Evolutionary conservation across 2,329 filamentous ascomycete species (phyloP).

Genomic region (Cadophora gregata): DNA sequence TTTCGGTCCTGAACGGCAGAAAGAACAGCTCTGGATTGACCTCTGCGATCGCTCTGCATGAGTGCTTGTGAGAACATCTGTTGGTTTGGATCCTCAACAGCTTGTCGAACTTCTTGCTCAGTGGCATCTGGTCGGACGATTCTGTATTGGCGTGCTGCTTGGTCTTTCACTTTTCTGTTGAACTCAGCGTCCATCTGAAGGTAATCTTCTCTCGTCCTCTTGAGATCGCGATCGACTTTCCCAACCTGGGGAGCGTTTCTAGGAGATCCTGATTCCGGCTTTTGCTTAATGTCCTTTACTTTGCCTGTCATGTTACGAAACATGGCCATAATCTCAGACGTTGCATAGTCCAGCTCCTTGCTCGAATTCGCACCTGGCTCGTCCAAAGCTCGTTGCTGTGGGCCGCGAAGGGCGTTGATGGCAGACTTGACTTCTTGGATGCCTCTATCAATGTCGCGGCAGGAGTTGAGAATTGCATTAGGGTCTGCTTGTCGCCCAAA

Average conservation of each 20-base stretch:
- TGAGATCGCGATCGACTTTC: constrained; percentile 79
- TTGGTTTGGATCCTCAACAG: constrained; percentile 71
- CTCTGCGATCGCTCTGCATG: constrained; percentile 79
- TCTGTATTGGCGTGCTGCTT: constrained; percentile 87
- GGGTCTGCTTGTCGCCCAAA: constrained; percentile 62
- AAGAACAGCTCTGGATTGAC: constrained; percentile 80
- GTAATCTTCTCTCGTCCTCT: constrained; percentile 81
- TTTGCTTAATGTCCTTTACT: constrained; percentile 82
- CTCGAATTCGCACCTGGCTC: constrained; percentile 71
- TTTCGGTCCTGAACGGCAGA: constrained; percentile 84
- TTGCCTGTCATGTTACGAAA: constrained; percentile 82
- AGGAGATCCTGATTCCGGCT: constrained; percentile 73
- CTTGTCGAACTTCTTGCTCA: constrained; percentile 77
- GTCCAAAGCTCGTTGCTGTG: constrained; percentile 69
- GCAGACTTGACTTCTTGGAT: constrained; percentile 77
- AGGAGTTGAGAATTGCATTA: constrained; percentile 84
- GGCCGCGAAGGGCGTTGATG: constrained; percentile 70
- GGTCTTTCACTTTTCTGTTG: constrained; percentile 78
- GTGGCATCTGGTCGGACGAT: constrained; percentile 85
- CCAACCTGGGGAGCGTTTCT: constrained; percentile 83
- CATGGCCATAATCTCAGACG: constrained; percentile 79
- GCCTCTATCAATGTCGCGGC: constrained; percentile 77
- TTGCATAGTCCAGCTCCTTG: constrained; percentile 74
- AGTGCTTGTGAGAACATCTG: constrained; percentile 91
- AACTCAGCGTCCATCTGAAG: constrained; percentile 81